These are phyloP conservation scores for Phytophthora sp. DNA, from an alignment of 352 stramenopile genomes.

Conservation along the genomic window DNA sequence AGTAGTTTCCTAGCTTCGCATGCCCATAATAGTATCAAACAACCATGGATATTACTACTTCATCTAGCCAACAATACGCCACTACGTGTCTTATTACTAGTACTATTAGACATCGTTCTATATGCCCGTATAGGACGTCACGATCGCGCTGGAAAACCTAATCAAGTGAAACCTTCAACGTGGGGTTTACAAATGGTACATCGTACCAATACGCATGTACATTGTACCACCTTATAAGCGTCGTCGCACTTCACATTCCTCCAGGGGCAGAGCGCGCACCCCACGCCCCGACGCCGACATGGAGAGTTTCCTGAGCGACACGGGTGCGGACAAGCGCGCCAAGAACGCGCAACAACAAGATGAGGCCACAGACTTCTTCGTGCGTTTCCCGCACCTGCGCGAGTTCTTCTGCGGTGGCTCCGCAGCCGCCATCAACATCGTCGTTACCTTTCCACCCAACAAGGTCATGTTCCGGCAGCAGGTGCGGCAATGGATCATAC, in stretches of 20 bases:
- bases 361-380: slow-evolving; percentile 45
- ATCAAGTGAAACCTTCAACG: background rate
- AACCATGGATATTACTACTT: too few species aligned
- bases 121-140: too few species aligned
- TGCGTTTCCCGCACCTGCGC: slow-evolving; percentile 64
- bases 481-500: slow-evolving; percentile 35
- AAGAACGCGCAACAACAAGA: background rate
- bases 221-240: background rate
- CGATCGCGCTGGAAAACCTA: too few species aligned
- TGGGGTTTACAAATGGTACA: background rate
- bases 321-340: slow-evolving; percentile 13
- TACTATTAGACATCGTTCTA: too few species aligned
- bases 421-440: slow-evolving; percentile 87
- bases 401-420: slow-evolving; percentile 86
- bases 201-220: background rate
- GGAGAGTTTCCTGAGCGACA: slow-evolving; percentile 38
- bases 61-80: too few species aligned
- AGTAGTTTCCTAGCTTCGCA: too few species aligned
- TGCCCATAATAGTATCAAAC: too few species aligned
- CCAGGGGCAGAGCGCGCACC: background rate
- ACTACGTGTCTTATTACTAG: too few species aligned
- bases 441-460: slow-evolving; percentile 88
- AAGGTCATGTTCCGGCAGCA: slow-evolving; percentile 93
- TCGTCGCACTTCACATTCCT: slow-evolving; percentile 5
- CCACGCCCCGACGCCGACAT: slow-evolving; percentile 16